Conservation (phyloP, 1,284 basidiomycete genomes). For the Leccinum griseonigrum region DNA sequence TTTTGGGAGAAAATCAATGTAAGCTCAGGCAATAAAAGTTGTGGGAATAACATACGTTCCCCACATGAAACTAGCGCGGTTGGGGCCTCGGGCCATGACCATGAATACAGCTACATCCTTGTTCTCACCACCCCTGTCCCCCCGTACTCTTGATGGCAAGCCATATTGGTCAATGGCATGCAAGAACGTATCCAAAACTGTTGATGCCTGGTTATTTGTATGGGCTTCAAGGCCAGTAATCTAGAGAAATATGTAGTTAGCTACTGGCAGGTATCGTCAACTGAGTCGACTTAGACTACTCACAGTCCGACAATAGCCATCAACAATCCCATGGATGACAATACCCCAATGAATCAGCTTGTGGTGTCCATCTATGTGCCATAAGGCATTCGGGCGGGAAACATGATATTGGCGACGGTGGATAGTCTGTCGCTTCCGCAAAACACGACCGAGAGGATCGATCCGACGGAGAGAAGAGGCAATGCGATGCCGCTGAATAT, state of each 20-base stretch:
- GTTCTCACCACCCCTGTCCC: background rate
- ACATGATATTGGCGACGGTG: slow-evolving; percentile 30
- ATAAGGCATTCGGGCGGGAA: slow-evolving; percentile 33
- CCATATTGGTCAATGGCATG: background rate
- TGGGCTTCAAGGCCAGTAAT: background rate
- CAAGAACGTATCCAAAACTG: background rate
- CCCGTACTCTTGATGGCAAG: background rate
- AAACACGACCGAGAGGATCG: no score
- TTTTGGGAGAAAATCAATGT: background rate
- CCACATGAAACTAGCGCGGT: background rate
- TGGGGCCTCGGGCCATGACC: background rate
- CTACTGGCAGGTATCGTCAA: no score
- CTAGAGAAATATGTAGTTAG: no score
- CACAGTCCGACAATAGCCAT: slow-evolving; percentile 30
- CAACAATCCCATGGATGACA: slow-evolving; percentile 38
- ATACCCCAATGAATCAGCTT: slow-evolving; percentile 26
- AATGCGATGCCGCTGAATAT: no score
- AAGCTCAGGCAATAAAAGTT: background rate
- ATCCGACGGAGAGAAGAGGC: no score
- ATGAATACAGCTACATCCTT: background rate
- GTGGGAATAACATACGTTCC: background rate
- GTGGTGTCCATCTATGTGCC: slow-evolving; percentile 3
- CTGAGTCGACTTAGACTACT: no score
- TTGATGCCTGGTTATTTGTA: background rate
- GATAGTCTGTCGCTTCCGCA: no score